Conservation (phyloP, 2,329 filamentous ascomycete species). For the Ramularia collo-cygni region DNA sequence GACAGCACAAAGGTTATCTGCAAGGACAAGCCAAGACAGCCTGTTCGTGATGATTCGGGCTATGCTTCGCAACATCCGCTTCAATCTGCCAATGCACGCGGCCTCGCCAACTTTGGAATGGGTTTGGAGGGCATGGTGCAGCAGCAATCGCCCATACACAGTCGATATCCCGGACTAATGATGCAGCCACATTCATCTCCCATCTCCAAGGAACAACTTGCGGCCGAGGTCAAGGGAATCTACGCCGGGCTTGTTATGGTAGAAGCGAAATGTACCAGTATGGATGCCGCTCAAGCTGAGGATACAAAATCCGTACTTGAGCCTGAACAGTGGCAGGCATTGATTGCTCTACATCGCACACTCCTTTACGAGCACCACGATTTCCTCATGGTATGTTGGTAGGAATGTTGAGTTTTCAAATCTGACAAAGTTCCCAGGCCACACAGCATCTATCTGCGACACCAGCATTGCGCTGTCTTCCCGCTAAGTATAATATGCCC, state of each 20-base stretch:
- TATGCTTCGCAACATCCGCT: conserved; percentile 5
- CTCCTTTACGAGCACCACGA: conserved; percentile 42
- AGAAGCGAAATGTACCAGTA: conserved; percentile 78
- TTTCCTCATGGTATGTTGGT: conserved; percentile 52
- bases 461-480: conserved; percentile 58
- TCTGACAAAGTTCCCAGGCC: conserved; percentile 37
- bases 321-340: conserved; percentile 73
- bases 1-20: background rate
- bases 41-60: conserved; percentile 9
- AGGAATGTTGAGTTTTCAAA: background rate
- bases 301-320: conserved; percentile 46
- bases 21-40: background rate
- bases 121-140: conserved; percentile 1
- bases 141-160: conserved; percentile 4
- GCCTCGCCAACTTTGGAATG: background rate
- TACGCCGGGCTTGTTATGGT: conserved; percentile 81
- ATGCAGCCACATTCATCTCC: conserved; percentile 23
- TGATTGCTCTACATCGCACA: conserved; percentile 76
- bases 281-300: conserved; percentile 57
- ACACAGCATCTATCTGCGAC: conserved; percentile 78
- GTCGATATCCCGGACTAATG: conserved; percentile 13
- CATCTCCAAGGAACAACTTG: conserved; percentile 71
- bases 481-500: conserved; percentile 82
- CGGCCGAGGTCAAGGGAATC: conserved; percentile 74
- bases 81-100: background rate